Evolutionary conservation across 2,329 filamentous ascomycete species (phyloP), one percentile per base, ranked within the genome.

Genomic region (Ophiosphaerella narmari): DNA sequence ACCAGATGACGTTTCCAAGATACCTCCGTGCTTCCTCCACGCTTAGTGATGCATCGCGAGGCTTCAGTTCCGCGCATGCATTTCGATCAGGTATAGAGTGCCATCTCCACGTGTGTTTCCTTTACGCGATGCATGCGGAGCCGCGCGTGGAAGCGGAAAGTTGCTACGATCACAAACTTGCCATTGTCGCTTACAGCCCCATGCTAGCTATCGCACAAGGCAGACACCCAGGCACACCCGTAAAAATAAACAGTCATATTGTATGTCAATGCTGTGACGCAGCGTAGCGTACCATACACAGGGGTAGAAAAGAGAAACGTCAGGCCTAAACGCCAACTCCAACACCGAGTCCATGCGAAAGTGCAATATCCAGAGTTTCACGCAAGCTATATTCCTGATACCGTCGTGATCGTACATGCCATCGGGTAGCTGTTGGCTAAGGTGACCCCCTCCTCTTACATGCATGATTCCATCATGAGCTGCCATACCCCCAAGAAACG

Each of bases 331-430:
- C 2, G 11, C 26, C 11, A 29, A 29, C 26, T 29, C 5, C 29
- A 55, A 48, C 43, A 49, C 39, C 55, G 48, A 58, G 50, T 34
- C 54, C 43, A 59, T 62, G 51, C 49, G 52, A 48, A 46, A 45
- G 32, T 42, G 51, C 46, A 26, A 41, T 63, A 55, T 53, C 54
- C 54, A 49, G 29, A 43, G 47, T 45, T 34, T 46, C 46, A 60
- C 64, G 59, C 56, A 51, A 38, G 31, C 32, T 23, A 33, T 47
- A 46, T 44, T 42, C 54, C 51, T 37, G 14, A 46, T 48, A 31
- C 38, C 43, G 46, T 57, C 52, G 36, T 68, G 52, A 63, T 69
- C 54, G 51, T 67, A 64, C 56, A 65, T 51, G 50, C 57, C 55
- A 53, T 55, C 47, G 9, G 13, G 21, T 8, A 21, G 4, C 31